Evolutionary conservation across 306 rosid genomes (phyloP).

Genomic region (Gleditsia sinensis): DNA sequence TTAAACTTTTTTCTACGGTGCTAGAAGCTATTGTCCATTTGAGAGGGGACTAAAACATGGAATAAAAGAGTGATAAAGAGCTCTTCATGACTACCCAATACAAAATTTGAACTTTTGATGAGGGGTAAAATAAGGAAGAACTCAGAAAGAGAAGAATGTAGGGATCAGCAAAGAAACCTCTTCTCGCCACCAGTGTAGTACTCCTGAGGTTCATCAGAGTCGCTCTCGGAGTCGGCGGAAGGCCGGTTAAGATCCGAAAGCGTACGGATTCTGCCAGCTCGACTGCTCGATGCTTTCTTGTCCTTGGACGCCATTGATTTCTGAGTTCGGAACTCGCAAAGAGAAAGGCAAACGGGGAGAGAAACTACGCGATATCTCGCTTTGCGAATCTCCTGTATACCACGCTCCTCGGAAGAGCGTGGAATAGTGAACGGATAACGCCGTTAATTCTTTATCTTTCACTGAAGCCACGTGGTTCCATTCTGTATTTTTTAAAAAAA

Average conservation of each 20-base stretch:
- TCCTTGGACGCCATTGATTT: slow-evolving; percentile 68
- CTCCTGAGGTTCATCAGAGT: slow-evolving; percentile 78
- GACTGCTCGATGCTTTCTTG: slow-evolving; percentile 55
- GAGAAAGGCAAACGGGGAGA: neutral
- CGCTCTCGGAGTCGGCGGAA: slow-evolving; percentile 61
- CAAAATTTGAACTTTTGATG: neutral
- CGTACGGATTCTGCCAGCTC: slow-evolving; percentile 67
- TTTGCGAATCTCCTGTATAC: neutral
- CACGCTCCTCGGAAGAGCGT: slow-evolving; percentile 36
- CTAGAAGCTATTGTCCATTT: neutral
- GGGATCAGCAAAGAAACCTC: slow-evolving; percentile 51
- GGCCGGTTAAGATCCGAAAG: slow-evolving; percentile 80
- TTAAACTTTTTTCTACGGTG: neutral
- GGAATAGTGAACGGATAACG: neutral
- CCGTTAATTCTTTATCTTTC: neutral
- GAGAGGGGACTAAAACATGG: neutral
- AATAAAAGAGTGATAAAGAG: too few species aligned
- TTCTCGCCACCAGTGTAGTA: slow-evolving; percentile 86
- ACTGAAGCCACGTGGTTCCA: neutral
- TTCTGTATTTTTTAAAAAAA: neutral
- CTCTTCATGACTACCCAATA: neutral
- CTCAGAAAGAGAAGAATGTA: neutral
- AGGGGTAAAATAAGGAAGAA: neutral
- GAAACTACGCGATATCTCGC: neutral
- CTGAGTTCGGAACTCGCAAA: neutral